Base-by-base conservation (phyloP, 31 red algal species). In the Porphyra umbilicalis region DNA sequence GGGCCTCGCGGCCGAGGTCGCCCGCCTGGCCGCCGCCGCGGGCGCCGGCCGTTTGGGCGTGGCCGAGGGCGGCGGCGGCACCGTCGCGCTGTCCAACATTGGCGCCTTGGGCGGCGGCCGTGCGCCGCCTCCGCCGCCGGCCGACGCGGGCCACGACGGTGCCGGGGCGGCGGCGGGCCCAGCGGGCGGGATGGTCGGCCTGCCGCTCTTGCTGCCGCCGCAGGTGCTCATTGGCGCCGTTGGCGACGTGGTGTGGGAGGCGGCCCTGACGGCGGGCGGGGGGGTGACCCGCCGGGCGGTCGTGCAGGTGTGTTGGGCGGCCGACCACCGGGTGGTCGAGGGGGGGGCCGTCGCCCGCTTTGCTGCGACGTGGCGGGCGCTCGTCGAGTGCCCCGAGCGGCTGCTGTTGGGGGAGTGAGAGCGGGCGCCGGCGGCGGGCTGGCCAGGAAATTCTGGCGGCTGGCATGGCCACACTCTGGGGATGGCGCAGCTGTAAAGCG, bases 211-310 rank as follows among this genome's bases (percentile, higher is more conserved):
- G 57, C 57, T 87, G 68, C 77, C 80, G 34, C 85, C 85, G 9
- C 85, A 87, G 76, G 85, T 87, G 67, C 77, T 78, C 36, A 87
- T 87, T 35, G 79, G 85, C 67, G 85, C 85, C 16, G 37, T 87
- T 30, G 85, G 85, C 11, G 74, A 78, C 35, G 82, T 82, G 18
- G 74, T 77, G 33, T 36, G 38, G 38, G 34, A 81, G 33, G 79
- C 85, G 10, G 71, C 36, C 34, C 38, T 82, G 30, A n/a, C 33
- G 36, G 37, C 36, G 9, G 33, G 75, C 30, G 40, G 32, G 32
- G 40, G 34, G 33, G 57, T 39, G 0, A 30, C 39, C 0, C 32
- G 68, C 6, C 18, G 57, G 57, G 57, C 57, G 57, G 81, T 83
- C 32, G 25, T 83, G 36, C 80, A 34, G 71, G 79, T 87, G 33